Conservation (phyloP, 306 rosid species). For the Dalbergia cultrata region DNA sequence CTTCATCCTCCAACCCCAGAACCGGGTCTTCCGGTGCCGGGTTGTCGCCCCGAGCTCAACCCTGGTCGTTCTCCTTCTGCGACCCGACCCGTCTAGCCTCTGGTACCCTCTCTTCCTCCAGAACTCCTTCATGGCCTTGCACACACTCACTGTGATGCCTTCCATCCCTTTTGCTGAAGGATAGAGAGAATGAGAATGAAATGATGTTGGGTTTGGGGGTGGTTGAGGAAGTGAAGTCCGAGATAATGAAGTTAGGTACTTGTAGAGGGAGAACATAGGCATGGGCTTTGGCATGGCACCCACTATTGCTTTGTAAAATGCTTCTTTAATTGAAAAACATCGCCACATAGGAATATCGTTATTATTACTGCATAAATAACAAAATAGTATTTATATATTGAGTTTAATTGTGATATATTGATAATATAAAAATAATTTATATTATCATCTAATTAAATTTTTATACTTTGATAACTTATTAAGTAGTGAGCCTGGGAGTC, state of each 20-base stretch:
- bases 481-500: too few species aligned
- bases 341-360: too few species aligned
- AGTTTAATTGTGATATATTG: too few species aligned
- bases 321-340: too few species aligned
- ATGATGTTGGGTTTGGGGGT: neutral
- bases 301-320: too few species aligned
- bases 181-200: neutral
- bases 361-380: too few species aligned
- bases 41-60: conserved; percentile 51
- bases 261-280: conserved; percentile 37
- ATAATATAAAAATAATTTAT: too few species aligned
- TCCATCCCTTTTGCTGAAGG: conserved; percentile 53
- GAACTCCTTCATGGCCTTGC: conserved; percentile 60
- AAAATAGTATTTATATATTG: too few species aligned
- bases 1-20: conserved; percentile 70
- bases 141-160: conserved; percentile 57
- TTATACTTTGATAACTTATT: too few species aligned
- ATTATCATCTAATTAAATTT: too few species aligned
- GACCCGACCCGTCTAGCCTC: conserved; percentile 54
- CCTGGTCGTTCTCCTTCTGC: conserved; percentile 34
- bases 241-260: conserved; percentile 40
- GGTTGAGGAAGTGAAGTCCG: conserved; percentile 34
- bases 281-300: neutral
- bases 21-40: conserved; percentile 47
- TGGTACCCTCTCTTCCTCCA: conserved; percentile 66